A percentile compares a stretch with the other conserved stretches of the same genome.
Conservation (phyloP, 2,329 filamentous ascomycete species). For the Arthrobotrys megalospora region DNA sequence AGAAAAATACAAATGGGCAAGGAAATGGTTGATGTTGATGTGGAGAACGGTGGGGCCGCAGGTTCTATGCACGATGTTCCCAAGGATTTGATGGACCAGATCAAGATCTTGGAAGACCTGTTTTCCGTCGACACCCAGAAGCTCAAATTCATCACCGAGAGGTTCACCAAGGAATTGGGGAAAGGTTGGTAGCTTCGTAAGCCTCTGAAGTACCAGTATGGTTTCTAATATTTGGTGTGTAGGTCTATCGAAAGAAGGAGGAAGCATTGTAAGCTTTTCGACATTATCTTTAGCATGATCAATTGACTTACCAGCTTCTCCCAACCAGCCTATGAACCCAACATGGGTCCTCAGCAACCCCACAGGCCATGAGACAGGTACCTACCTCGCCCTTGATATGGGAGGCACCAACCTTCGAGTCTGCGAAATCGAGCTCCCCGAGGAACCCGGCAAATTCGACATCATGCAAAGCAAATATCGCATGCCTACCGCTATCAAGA, state of each 20-base stretch:
- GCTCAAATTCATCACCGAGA: constrained; percentile 89
- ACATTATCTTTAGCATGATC: constrained; percentile 62
- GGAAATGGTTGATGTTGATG: constrained; percentile 19
- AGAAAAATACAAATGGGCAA: neutral
- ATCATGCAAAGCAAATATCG: constrained; percentile 97
- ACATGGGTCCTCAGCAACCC: constrained; percentile 96
- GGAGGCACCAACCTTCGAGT: constrained; percentile 96
- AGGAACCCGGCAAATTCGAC: constrained; percentile 90
- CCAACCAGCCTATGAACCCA: constrained; percentile 89
- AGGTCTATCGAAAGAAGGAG: constrained; percentile 89
- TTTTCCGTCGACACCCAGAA: constrained; percentile 84
- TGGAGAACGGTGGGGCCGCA: constrained; percentile 66
- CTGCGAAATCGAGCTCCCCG: constrained; percentile 89
- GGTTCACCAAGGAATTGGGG: constrained; percentile 88
- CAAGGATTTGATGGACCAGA: constrained; percentile 73
- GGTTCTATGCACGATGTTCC: constrained; percentile 93
- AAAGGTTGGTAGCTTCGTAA: constrained; percentile 75
- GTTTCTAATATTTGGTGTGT: constrained; percentile 43
- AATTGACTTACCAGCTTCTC: constrained; percentile 3
- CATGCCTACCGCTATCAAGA: constrained; percentile 93
- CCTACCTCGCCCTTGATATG: constrained; percentile 92
- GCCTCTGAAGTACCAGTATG: neutral
- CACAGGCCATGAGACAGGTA: constrained; percentile 87
- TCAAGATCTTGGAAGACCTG: constrained; percentile 84
- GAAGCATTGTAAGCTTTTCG: constrained; percentile 82